Percentiles rank a stretch among this genome's conserved stretches.
phyloP scores from a whole-genome alignment of 106 monocot species.

The Allium cepa region DNA sequence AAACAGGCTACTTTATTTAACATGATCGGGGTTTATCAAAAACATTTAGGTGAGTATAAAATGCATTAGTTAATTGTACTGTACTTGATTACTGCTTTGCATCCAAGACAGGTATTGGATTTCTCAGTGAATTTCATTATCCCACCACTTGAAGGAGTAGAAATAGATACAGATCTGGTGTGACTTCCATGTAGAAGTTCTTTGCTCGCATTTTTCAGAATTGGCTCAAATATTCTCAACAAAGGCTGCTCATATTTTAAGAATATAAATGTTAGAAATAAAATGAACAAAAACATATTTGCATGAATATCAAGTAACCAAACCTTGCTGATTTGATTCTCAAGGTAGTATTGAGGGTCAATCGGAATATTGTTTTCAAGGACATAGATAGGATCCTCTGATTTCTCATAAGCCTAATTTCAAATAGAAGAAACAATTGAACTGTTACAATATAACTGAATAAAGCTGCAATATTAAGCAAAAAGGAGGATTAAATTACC shows the following conservation, averaged over 20 bases:
- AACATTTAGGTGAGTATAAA: background rate
- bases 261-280: background rate
- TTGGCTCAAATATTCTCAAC: conserved; percentile 97
- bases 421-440: background rate
- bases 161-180: conserved; percentile 89
- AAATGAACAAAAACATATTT: background rate
- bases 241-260: conserved; percentile 53
- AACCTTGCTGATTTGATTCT: conserved; percentile 99
- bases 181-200: conserved; percentile 97
- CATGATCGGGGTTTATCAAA: too few species aligned
- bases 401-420: conserved; percentile 88
- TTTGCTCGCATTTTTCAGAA: conserved; percentile 92
- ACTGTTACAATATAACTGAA: too few species aligned
- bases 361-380: conserved; percentile 97
- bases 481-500: conserved; percentile 35
- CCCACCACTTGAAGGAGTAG: conserved; percentile 92
- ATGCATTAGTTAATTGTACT: background rate
- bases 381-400: conserved; percentile 98
- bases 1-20: background rate
- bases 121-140: conserved; percentile 98
- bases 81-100: conserved; percentile 87
- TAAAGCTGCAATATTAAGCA: too few species aligned
- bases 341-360: conserved; percentile 96
- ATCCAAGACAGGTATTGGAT: conserved; percentile 84
- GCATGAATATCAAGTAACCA: background rate